Evolutionary conservation across 495 filamentous ascomycete species (phyloP), one percentile per base, ranked within the genome.

Genomic region (Eremomyces bilateralis): DNA sequence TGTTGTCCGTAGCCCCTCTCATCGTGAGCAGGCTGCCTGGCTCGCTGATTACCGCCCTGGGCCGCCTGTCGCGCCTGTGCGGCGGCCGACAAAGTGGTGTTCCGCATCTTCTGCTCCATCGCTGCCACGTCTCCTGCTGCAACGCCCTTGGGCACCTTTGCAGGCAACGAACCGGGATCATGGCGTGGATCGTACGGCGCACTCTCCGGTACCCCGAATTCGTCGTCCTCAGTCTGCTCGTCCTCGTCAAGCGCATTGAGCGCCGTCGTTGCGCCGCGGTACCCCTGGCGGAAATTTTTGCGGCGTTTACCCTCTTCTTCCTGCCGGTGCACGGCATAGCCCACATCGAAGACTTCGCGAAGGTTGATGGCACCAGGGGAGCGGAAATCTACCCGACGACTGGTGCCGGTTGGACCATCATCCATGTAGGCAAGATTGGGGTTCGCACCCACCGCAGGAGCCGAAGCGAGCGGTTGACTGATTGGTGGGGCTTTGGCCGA

Each of bases 281-380:
- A 78, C 42, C 75, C 75, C 48, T 76, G 69, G 43, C 73, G 73
- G 53, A 63, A 64, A 44, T 71, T 65, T 58, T 84, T 91, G 22
- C 80, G 69, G 21, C 84, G 74, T 55, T 93, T 95, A 47, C 67
- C 72, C 54, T 95, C 88, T 53, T 97, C 88, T 53, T 94, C 88
- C 53, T 95, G 81, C 20, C 88, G 66, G 49, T 95, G 88, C 12
- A 97, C 88, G 16, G 88, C 81, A 46, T 97, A 95, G 21, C 80
- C 75, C 33, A 97, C 88, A 48, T 97, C 88, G 44, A 97, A 97
- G 11, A 95, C 81, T 48, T 97, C 88, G 33, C 88, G 79, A 15
- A 97, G 63, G 49, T 93, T 94, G 54, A 95, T 74, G 8, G 80
- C 88, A 30, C 82, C 90, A 0, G 88, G 90, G 0, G 83, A 94